phyloP scores from a whole-genome alignment of 306 rosid species.

The Dalbergia cochinchinensis region DNA sequence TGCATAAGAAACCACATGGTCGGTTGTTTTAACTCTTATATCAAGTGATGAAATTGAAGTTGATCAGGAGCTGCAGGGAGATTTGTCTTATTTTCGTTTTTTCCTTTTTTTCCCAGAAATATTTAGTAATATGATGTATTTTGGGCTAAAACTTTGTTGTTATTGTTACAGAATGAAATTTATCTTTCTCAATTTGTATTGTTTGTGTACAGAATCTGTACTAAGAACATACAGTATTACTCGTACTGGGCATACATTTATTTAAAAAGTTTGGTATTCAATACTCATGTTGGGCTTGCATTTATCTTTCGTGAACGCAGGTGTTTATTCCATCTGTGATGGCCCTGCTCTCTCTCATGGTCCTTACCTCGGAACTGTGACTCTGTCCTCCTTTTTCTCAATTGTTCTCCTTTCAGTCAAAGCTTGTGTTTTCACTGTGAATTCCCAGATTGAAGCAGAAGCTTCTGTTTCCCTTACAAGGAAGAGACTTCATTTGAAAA shows the following conservation, averaged over 20 bases:
- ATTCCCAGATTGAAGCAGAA: constrained; percentile 89
- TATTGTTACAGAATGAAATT: neutral
- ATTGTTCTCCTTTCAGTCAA: constrained; percentile 85
- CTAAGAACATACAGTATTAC: constrained; percentile 3
- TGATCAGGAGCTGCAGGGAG: constrained; percentile 9
- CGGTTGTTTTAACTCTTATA: neutral
- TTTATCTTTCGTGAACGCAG: constrained; percentile 56
- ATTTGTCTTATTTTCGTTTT: neutral
- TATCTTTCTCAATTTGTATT: constrained; percentile 5
- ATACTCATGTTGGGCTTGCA: constrained; percentile 4
- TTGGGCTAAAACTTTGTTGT: neutral
- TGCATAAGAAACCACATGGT: neutral
- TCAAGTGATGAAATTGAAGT: constrained; percentile 18
- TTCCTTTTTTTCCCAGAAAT: neutral
- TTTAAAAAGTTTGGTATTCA: neutral
- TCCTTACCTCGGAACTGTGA: constrained; percentile 96
- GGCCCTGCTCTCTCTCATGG: constrained; percentile 94
- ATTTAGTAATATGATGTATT: neutral
- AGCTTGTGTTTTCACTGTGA: constrained; percentile 84
- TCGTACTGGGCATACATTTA: constrained; percentile 6
- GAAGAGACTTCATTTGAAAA: constrained; percentile 86
- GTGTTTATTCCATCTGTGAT: constrained; percentile 92
- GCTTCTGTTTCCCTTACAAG: constrained; percentile 78
- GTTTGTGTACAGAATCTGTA: constrained; percentile 12
- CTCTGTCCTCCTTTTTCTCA: constrained; percentile 76